These are phyloP conservation scores for Dillenia turbinata DNA, from an alignment of 164 flowering plant species.

Conservation along the genomic window DNA sequence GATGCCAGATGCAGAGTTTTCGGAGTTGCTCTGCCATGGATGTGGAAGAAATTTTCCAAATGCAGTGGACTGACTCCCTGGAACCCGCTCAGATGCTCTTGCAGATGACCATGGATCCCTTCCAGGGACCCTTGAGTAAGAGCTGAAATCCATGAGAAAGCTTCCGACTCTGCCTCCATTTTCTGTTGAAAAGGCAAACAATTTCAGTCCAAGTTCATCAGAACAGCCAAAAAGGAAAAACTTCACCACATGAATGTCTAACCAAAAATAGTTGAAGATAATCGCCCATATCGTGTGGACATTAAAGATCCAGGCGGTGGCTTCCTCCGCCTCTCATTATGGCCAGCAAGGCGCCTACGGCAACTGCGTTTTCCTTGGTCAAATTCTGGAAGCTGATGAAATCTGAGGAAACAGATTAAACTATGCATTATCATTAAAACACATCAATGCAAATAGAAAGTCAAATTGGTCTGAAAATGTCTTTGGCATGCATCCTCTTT, in stretches of 20 bases:
- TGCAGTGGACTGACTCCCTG: conserved; percentile 21
- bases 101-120: conserved; percentile 46
- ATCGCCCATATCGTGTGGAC: conserved; percentile 52
- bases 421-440: no score
- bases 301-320: conserved; percentile 69
- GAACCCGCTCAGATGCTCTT: conserved; percentile 32
- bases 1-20: conserved; percentile 33
- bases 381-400: conserved; percentile 88
- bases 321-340: conserved; percentile 94
- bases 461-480: no score
- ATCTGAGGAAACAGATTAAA: conserved; percentile 35
- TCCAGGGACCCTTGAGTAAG: conserved; percentile 36
- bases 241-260: conserved; percentile 13
- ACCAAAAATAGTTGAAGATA: conserved; percentile 62
- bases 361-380: conserved; percentile 97
- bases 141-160: conserved; percentile 64
- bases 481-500: no score
- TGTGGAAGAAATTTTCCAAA: conserved; percentile 34
- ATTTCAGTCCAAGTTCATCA: background rate
- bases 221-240: background rate
- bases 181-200: conserved; percentile 35
- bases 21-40: conserved; percentile 45
- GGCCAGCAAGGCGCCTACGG: conserved; percentile 93
- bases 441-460: no score
- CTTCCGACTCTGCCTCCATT: conserved; percentile 49